Conservation (phyloP, 2,329 filamentous ascomycete species). For the Venturia effusa region DNA sequence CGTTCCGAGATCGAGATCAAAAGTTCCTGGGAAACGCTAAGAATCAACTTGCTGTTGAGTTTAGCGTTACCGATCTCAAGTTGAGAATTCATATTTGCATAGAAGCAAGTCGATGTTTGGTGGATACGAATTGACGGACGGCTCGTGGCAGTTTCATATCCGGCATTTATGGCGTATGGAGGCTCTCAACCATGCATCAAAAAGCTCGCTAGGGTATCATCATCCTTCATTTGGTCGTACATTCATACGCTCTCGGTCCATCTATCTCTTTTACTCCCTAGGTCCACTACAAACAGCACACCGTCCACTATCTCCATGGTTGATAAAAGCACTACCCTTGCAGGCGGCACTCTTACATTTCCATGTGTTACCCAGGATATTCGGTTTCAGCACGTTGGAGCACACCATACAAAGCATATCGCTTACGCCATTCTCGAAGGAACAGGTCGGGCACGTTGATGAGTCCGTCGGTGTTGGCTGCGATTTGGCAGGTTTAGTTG, state of each 20-base stretch:
- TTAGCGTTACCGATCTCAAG: not conserved
- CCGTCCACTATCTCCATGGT: conserved; percentile 56
- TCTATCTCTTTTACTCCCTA: conserved; percentile 14
- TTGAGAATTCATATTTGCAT: not conserved
- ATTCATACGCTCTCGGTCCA: not conserved
- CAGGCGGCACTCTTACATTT: conserved; percentile 48
- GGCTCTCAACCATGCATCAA: not conserved
- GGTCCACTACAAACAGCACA: conserved; percentile 60
- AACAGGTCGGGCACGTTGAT: conserved; percentile 52
- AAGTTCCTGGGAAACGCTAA: no score
- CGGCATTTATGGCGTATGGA: not conserved
- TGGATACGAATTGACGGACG: not conserved
- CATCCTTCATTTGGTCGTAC: not conserved
- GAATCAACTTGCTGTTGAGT: no score
- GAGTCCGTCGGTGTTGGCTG: conserved; percentile 8
- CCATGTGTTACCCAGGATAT: conserved; percentile 50
- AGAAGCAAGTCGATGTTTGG: not conserved
- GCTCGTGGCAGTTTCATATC: not conserved
- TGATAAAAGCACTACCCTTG: conserved; percentile 48
- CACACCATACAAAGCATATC: conserved; percentile 57
- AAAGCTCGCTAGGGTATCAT: not conserved
- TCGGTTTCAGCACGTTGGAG: conserved; percentile 53
- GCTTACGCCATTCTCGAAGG: conserved; percentile 46
- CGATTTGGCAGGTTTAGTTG: not conserved
- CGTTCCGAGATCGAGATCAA: no score